Base-by-base conservation (phyloP, 1,284 basidiomycete species). In the Ceratobasidium theobromae region DNA sequence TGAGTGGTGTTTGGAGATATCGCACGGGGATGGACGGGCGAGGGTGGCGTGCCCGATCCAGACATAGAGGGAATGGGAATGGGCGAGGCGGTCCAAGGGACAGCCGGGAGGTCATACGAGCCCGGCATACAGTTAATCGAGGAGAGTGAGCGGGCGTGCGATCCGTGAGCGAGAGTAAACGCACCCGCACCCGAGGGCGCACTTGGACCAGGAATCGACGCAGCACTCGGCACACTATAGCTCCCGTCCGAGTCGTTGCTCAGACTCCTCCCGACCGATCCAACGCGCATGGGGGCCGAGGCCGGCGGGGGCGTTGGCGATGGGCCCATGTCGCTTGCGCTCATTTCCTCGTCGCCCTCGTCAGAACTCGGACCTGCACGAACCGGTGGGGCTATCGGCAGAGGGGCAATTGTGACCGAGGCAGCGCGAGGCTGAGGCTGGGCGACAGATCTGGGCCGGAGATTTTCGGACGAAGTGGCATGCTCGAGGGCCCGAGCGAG, bases 401-500 rank as follows among this genome's bases (percentile, higher is more conserved):
- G 43, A 5, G 33, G 43, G 12, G 35, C 30, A 41, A 46, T 64
- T 27, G 60, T n/a, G n/a, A n/a, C n/a, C n/a, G n/a, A n/a, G n/a
- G n/a, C n/a, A n/a, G n/a, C n/a, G n/a, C n/a, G 3, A 23, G 54
- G 11, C 41, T 18, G 3, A 25, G 62, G 38, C 23, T 49, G 23
- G 23, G 25, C n/a, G 52, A 38, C 21, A 43, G 12, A 27, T 30
- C 12, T 40, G 48, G 38, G 46, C n/a, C 41, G 25, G 28, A 11
- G 9, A 33, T 45, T 27, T 58, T 41, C 12, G 32, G 21, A n/a
- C 55, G 64, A n/a, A 23, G 48, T 33, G 16, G 45, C 25, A 12
- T 43, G 12, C 51, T 84, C 81, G 43, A 88, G 75, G 3, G 85
- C 84, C 53, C 83, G 78, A 18, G 81, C 79, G 14, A 89, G 73